Base-by-base conservation (phyloP, 2,329 filamentous ascomycete species). In the Apiospora hydei region DNA sequence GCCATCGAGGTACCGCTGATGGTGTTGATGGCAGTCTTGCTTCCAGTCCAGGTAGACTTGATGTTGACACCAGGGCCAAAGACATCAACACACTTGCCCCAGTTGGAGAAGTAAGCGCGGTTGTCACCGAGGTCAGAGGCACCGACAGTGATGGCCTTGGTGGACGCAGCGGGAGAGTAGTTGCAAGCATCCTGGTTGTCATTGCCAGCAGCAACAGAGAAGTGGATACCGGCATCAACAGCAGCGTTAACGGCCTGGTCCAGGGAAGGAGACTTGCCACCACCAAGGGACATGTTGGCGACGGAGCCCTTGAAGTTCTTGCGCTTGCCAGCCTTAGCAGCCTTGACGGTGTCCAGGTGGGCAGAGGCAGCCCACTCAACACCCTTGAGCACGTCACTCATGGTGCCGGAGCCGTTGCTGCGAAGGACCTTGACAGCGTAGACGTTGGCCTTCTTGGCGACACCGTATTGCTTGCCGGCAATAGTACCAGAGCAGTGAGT, bases 61-160 rank as follows among this genome's bases (percentile, higher is more conserved):
- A 99, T 98, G 92, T 95, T 98, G 80, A 98, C 89, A 81, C 96
- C 96, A 74, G 96, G 96, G 75, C 95, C 96, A 81, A 99, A 99
- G 89, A 99, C 98, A 85, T 99, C 96, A 83, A 96, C 98, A 90
- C 96, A 99, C 89, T 96, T 96, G 84, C 96, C 96, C 85, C 92
- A 98, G 93, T 99, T 99, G 91, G 97, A 99, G 92, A 99, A 99
- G 91, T 98, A 99, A 76, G 96, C 96, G 85, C 96, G 96, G 88
- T 94, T 94, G 82, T 99, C 96, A 80, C 93, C 91, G 73, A 99
- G 90, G 78, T 94, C 96, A 66, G 95, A 97, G 77, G 96, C 96
- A 85, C 96, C 97, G 75, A 99, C 96, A 72, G 96, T 99, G 83
- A 99, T 91, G 77, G 96, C 95, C 81, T 97, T 94, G 79, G 90